Evolutionary conservation across 208 protist species (phyloP).

Genomic region (Novymonas esmeraldas): DNA sequence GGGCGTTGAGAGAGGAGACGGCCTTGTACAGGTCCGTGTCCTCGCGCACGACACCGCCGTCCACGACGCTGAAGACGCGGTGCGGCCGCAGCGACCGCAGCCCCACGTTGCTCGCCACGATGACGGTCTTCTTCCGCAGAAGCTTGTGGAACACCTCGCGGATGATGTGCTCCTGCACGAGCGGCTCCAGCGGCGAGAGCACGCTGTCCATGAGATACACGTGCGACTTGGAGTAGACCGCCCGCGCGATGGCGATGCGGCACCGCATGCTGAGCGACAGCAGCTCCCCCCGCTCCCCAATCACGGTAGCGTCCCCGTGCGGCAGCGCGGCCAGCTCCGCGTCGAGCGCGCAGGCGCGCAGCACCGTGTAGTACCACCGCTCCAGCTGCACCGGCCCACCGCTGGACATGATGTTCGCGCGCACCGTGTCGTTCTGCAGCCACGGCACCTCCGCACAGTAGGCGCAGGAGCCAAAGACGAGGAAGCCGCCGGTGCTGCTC

Average conservation of each 20-base stretch:
- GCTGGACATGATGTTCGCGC: constrained; percentile 92
- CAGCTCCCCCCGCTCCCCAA: constrained; percentile 73
- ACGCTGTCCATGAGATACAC: constrained; percentile 92
- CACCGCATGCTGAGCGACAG: constrained; percentile 78
- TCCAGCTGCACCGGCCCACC: constrained; percentile 29
- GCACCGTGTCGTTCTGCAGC: constrained; percentile 92
- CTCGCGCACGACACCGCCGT: constrained; percentile 45
- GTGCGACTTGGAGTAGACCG: constrained; percentile 79
- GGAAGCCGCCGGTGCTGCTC: constrained; percentile 51
- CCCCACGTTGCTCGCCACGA: constrained; percentile 73
- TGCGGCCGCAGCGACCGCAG: constrained; percentile 53
- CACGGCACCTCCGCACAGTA: constrained; percentile 87
- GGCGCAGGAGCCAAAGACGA: constrained; percentile 64
- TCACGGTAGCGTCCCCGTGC: constrained; percentile 84
- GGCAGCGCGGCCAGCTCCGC: constrained; percentile 76
- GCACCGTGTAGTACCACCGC: constrained; percentile 66
- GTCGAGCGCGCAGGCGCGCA: constrained; percentile 71
- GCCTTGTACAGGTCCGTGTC: constrained; percentile 52
- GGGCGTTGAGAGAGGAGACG: constrained; percentile 19
- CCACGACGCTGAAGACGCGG: constrained; percentile 62
- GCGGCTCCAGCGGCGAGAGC: constrained; percentile 86
- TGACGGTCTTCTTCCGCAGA: constrained; percentile 77
- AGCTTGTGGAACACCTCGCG: constrained; percentile 68
- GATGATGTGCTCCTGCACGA: constrained; percentile 65
- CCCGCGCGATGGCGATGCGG: constrained; percentile 80